These are phyloP conservation scores for Cystobasidium pallidum DNA, from an alignment of 1,284 basidiomycete species.

Conservation along the genomic window DNA sequence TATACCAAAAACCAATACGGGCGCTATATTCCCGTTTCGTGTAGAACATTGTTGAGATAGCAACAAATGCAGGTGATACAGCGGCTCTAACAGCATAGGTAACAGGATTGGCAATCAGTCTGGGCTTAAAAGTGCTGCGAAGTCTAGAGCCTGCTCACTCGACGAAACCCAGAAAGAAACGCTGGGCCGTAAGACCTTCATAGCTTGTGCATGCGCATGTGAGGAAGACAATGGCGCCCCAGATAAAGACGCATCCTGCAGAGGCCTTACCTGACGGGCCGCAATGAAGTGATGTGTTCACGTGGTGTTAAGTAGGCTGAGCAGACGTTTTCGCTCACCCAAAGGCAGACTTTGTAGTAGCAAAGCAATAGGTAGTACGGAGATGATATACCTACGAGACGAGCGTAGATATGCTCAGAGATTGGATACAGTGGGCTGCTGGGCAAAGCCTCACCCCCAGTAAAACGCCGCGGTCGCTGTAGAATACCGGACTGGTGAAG, in stretches of 20 bases:
- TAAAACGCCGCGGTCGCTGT: constrained; percentile 2
- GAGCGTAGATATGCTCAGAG: neutral
- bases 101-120: too few species aligned
- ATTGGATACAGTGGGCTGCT: too few species aligned
- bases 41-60: constrained; percentile 10
- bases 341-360: constrained; percentile 6
- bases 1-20: constrained; percentile 4
- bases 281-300: neutral
- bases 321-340: neutral
- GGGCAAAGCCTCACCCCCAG: constrained; percentile 4
- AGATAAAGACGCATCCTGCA: constrained; percentile 7
- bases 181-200: constrained; percentile 6
- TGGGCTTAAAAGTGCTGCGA: neutral
- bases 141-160: neutral
- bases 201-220: constrained; percentile 4
- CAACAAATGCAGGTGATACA: constrained; percentile 4
- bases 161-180: constrained; percentile 6
- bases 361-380: neutral
- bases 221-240: constrained; percentile 4
- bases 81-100: constrained; percentile 10
- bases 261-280: neutral
- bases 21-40: constrained; percentile 4
- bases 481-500: neutral
- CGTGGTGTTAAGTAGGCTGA: too few species aligned
- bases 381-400: neutral